Base-by-base conservation (phyloP, 2,329 filamentous ascomycete genomes). In the Aspergillus uvarum region DNA sequence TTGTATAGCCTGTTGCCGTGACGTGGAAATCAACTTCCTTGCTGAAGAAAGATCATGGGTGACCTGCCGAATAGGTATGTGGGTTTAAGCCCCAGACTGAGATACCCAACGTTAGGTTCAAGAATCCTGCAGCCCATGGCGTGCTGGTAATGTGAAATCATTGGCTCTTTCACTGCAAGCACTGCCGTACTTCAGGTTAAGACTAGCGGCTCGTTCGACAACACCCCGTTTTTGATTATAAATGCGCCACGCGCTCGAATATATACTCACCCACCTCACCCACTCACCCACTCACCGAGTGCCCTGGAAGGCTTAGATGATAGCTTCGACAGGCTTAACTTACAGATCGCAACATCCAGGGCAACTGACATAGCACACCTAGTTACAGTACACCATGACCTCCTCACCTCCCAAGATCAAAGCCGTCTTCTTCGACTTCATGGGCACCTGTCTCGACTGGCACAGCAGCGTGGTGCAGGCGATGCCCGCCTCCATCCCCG, bases 391-490 rank as follows among this genome's bases (percentile, higher is more conserved):
- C 14, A 42, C 5, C 3, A 52, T 52, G 51, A 16, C 31, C 22
- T 16, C 31, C 22, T 16, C 31, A 14, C 51, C 51, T 2, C 12
- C 12, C 32, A 44, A 44, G 16, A 44, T 44, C 31, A 32, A 52
- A 52, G 51, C 51, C 51, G 19, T 52, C 12, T 38, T 52, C 32
- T 52, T 52, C 51, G 51, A 52, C 32, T 38, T 52, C 12, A 52
- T 52, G 51, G 51, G 51, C 51, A 52, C 51, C 11, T 52, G 51
- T 31, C 31, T 31, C 31, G 22, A 16, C 11, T 32, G 38, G n/a
- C 6, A 58, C 16, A 2, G 29, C 42, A 26, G 19, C 19, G n/a
- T 44, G n/a, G 19, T 26, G 19, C 10, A 35, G n/a, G 26, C 56
- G 29, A 32, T 53, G 24, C 47, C 26, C 5, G 54, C 58, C n/a